Evolutionary conservation across 2,329 filamentous ascomycete species (phyloP), one percentile per base, ranked within the genome.

Genomic region (Paradendryphiella salina): DNA sequence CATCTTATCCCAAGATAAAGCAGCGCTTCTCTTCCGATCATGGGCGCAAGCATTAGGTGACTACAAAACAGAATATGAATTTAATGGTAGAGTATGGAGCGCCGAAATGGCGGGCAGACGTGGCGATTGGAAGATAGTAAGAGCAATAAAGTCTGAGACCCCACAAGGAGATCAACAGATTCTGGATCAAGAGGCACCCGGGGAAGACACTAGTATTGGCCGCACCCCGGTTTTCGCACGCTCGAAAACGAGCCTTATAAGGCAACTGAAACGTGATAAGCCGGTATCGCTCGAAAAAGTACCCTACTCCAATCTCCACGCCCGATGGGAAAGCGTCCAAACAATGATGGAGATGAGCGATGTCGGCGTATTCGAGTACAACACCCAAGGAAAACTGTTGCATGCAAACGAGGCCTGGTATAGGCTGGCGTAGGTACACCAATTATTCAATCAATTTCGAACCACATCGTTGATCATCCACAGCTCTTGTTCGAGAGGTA

Each of bases 271-370:
- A 26, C 40, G 14, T 13, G 41, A 54, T 8, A 50, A 38, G 15
- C 23, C 29, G 3, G 15, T 48, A 0, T 42, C 55, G 17, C 21
- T 50, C 5, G 34, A 40, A 1, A 53, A 33, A 0, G 20, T 63
- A 1, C 57, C 59, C 2, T 54, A 36, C 6, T 49, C 50, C 3
- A 60, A 65, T 28, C 45, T 66, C 5, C 48, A 41, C 14, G 63
- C 62, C 2, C 57, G 61, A 11, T 67, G 62, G 64, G 62, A 66
- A 38, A 59, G 60, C 5, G 43, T 71, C 10, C 63, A 66, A 31
- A 64, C 57, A 0, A 71, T 70, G 66, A 68, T 71, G 66, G 67
- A 70, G 26, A 70, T 70, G 68, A 66, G 56, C 26, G 68, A 70
- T 44, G 65, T 71, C n/a, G 67, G 68, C 5, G 64, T 68, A 1